Evolutionary conservation across 225 moss, liverwort and hornwort species (phyloP).

Genomic region (Pleurozium schreberi): DNA sequence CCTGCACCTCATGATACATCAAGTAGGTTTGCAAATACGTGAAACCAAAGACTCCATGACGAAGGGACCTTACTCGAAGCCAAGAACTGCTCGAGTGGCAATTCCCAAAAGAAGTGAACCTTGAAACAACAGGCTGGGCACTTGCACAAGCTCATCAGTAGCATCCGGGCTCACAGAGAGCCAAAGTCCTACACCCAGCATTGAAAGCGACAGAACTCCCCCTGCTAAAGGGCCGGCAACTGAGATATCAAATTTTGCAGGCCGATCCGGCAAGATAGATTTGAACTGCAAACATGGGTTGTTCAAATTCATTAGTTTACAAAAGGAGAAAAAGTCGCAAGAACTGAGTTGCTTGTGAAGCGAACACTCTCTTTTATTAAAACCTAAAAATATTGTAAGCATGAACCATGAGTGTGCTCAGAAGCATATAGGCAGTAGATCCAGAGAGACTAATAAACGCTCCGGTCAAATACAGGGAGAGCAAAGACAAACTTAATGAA

Average conservation of each 20-base stretch:
- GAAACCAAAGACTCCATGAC: not conserved
- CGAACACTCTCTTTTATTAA: not conserved
- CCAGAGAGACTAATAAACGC: not conserved
- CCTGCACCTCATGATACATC: not conserved
- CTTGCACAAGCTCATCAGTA: slow-evolving; percentile 66
- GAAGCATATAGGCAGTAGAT: not conserved
- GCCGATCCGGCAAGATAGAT: slow-evolving; percentile 66
- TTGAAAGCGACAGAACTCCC: slow-evolving; percentile 60
- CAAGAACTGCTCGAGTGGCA: slow-evolving; percentile 63
- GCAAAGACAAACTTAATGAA: not conserved
- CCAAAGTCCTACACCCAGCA: slow-evolving; percentile 70
- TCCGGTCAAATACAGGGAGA: not conserved
- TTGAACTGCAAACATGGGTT: slow-evolving; percentile 43
- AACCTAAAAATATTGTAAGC: not conserved
- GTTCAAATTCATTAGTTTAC: not conserved
- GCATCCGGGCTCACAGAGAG: slow-evolving; percentile 62
- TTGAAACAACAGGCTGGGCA: slow-evolving; percentile 75
- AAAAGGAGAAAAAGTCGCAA: not conserved
- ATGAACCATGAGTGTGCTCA: not conserved
- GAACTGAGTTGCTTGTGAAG: not conserved
- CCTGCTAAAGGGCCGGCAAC: slow-evolving; percentile 84
- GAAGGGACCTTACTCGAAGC: slow-evolving; percentile 36
- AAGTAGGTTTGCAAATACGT: not conserved
- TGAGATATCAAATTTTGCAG: slow-evolving; percentile 78
- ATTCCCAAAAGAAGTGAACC: slow-evolving; percentile 75